These are phyloP conservation scores for Zygoascus ofunaensis DNA, from an alignment of 805 yeast species.

Conservation along the genomic window DNA sequence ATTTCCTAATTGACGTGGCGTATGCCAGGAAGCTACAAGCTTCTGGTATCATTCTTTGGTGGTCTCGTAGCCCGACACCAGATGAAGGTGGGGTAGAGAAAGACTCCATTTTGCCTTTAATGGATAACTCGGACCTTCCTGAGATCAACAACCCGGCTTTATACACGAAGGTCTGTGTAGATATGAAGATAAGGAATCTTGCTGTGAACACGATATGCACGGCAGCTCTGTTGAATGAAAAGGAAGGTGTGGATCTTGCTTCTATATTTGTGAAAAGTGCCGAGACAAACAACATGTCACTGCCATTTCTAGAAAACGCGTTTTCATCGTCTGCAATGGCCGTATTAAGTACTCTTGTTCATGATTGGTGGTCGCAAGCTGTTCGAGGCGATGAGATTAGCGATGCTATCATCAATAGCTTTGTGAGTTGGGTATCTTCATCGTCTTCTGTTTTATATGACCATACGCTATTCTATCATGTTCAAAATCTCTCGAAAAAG, in stretches of 20 bases:
- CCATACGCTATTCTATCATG: constrained; percentile 71
- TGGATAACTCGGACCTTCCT: constrained; percentile 60
- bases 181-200: constrained; percentile 67
- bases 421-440: constrained; percentile 80
- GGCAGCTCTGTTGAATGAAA: constrained; percentile 74
- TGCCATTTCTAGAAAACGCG: constrained; percentile 65
- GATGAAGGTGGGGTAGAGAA: constrained; percentile 78
- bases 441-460: constrained; percentile 68
- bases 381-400: constrained; percentile 57
- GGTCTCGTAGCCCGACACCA: constrained; percentile 75
- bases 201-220: constrained; percentile 81
- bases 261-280: constrained; percentile 34
- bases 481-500: constrained; percentile 76
- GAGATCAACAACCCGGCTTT: constrained; percentile 68
- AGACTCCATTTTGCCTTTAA: constrained; percentile 41
- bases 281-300: constrained; percentile 19
- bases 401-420: constrained; percentile 70
- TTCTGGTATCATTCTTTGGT: constrained; percentile 76
- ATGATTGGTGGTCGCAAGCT: constrained; percentile 92
- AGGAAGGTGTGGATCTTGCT: constrained; percentile 74
- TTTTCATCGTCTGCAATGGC: constrained; percentile 68
- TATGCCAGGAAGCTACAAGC: constrained; percentile 70
- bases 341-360: constrained; percentile 65
- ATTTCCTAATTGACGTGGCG: constrained; percentile 72
- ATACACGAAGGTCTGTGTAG: constrained; percentile 69